A percentile compares a stretch with the other conserved stretches of the same genome.
Evolutionary conservation across 176 grass and related monocot species (phyloP).

Genomic region (Aegilops umbellulata): DNA sequence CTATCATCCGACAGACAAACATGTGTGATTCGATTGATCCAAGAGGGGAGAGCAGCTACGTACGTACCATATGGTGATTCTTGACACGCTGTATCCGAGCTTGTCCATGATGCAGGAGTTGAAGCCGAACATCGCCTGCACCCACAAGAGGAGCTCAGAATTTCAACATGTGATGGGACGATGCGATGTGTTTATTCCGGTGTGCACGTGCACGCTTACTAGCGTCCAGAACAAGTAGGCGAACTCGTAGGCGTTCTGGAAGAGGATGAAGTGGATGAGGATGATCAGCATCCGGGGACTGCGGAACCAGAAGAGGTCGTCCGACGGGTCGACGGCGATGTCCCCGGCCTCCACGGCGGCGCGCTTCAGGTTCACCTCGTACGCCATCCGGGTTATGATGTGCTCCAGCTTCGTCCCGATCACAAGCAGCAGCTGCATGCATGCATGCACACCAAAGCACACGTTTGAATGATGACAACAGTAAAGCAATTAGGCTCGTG

Average conservation of each 20-base stretch:
- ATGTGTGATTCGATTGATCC: neutral
- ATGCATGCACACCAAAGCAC: too few relatives aligned
- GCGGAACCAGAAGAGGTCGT: constrained; percentile 74
- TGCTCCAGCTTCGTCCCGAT: constrained; percentile 88
- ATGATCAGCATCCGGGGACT: constrained; percentile 52
- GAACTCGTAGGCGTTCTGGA: constrained; percentile 81
- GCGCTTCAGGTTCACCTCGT: constrained; percentile 63
- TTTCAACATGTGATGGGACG: too few relatives aligned
- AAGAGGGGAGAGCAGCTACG: neutral
- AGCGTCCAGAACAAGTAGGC: constrained; percentile 80
- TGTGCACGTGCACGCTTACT: constrained; percentile 16
- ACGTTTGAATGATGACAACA: too few relatives aligned
- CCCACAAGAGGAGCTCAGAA: neutral
- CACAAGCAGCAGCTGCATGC: constrained; percentile 58
- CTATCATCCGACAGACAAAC: neutral
- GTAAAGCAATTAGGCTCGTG: too few relatives aligned
- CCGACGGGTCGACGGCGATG: constrained; percentile 49
- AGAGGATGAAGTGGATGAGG: constrained; percentile 88
- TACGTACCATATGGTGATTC: constrained; percentile 39
- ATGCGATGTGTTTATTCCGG: too few relatives aligned
- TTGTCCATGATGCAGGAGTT: constrained; percentile 67
- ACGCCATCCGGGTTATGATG: constrained; percentile 66
- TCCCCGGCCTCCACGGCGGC: constrained; percentile 14
- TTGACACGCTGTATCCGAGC: constrained; percentile 21
- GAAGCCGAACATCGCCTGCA: constrained; percentile 42